Evolutionary conservation across 2,329 filamentous ascomycete species (phyloP).

Genomic region (Colletotrichum theobromicola): DNA sequence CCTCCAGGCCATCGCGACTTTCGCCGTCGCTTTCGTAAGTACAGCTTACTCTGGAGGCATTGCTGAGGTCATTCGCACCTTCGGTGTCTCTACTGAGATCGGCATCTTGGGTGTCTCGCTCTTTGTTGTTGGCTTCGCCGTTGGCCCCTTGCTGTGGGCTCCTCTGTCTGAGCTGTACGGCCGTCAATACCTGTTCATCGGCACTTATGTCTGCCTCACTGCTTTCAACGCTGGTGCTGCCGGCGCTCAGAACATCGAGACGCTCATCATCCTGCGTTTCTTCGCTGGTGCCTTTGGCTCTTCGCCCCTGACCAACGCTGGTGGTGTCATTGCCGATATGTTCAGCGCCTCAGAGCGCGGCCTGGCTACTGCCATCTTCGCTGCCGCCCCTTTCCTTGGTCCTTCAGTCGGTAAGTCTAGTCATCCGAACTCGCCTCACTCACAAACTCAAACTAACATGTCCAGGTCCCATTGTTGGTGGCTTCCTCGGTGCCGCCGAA

Average conservation of each 20-base stretch:
- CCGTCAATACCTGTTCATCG: slow-evolving; percentile 62
- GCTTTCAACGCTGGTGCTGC: slow-evolving; percentile 67
- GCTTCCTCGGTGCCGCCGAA: slow-evolving; percentile 67
- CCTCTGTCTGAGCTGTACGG: slow-evolving; percentile 69
- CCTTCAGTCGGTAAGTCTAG: slow-evolving; percentile 65
- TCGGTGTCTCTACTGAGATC: slow-evolving; percentile 50
- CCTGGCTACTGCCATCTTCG: slow-evolving; percentile 67
- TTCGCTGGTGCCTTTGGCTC: slow-evolving; percentile 68
- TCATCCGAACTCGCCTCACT: slow-evolving; percentile 59
- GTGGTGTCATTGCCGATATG: slow-evolving; percentile 68
- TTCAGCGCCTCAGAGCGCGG: slow-evolving; percentile 59
- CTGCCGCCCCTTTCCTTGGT: slow-evolving; percentile 69
- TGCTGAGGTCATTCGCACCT: slow-evolving; percentile 54
- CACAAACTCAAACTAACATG: slow-evolving; percentile 71
- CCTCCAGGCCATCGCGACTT: slow-evolving; percentile 64
- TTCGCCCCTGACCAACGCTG: slow-evolving; percentile 66
- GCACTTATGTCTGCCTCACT: slow-evolving; percentile 60
- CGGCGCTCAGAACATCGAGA: slow-evolving; percentile 60
- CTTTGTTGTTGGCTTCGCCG: slow-evolving; percentile 52
- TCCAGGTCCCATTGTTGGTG: slow-evolving; percentile 67
- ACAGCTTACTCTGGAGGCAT: slow-evolving; percentile 64
- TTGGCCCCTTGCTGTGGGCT: slow-evolving; percentile 70
- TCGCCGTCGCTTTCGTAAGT: slow-evolving; percentile 69
- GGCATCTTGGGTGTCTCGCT: slow-evolving; percentile 52
- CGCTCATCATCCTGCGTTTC: slow-evolving; percentile 67